phyloP scores from a whole-genome alignment of 768 basidiomycete species.

The Pleurotus tuoliensis region DNA sequence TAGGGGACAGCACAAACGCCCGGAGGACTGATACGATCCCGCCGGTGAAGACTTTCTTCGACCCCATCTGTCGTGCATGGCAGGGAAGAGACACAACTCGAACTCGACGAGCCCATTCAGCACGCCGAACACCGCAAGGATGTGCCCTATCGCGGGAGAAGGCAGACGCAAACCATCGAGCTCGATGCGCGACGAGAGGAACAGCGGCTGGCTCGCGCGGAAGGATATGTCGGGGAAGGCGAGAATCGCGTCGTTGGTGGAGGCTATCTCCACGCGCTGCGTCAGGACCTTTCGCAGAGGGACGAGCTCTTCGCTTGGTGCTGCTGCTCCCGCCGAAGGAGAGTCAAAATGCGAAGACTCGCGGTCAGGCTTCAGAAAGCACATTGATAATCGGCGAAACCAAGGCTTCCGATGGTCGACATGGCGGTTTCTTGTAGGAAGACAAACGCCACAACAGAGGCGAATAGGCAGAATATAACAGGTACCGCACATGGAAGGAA shows the following conservation, averaged over 20 bases:
- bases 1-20: conserved; percentile 13
- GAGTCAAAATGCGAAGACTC: conserved; percentile 21
- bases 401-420: conserved; percentile 3
- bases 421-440: conserved; percentile 38
- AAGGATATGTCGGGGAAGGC: conserved; percentile 42
- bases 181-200: conserved; percentile 44
- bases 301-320: background rate
- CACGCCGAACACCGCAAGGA: conserved; percentile 48
- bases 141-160: conserved; percentile 48
- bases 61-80: conserved; percentile 43
- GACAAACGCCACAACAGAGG: conserved; percentile 35
- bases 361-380: conserved; percentile 7
- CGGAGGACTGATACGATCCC: conserved; percentile 18
- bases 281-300: conserved; percentile 34
- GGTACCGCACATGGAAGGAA: conserved; percentile 53
- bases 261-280: conserved; percentile 59
- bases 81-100: conserved; percentile 45
- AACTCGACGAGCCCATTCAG: conserved; percentile 49
- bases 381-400: background rate
- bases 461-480: conserved; percentile 41
- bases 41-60: conserved; percentile 38
- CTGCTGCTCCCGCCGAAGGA: background rate
- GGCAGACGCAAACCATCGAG: conserved; percentile 54
- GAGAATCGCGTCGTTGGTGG: conserved; percentile 63
- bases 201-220: conserved; percentile 20